phyloP scores from a whole-genome alignment of 305 asterid species.

The Fraxinus platypoda region DNA sequence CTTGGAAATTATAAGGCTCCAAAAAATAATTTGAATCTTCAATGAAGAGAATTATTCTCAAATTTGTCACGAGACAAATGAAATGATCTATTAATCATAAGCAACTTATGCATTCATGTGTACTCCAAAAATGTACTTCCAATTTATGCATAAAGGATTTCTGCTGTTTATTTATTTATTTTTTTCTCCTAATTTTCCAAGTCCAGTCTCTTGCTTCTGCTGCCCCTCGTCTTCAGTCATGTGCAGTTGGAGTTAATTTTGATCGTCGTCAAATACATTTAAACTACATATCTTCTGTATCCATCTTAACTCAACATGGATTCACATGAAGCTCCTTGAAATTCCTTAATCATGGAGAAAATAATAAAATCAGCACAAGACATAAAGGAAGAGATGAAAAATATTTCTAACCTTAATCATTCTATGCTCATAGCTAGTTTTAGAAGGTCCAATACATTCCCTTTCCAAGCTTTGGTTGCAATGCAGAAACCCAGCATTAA shows the following conservation, averaged over 20 bases:
- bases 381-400: background rate
- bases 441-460: conserved; percentile 94
- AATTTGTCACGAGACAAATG: background rate
- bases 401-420: conserved; percentile 71
- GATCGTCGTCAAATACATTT: background rate
- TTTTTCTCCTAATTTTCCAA: background rate
- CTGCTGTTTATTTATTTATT: background rate
- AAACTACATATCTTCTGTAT: background rate
- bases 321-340: background rate
- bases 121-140: background rate
- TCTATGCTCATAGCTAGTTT: conserved; percentile 75
- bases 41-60: background rate
- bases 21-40: background rate
- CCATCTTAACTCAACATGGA: background rate
- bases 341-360: background rate
- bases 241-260: background rate
- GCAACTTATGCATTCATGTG: background rate
- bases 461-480: conserved; percentile 88
- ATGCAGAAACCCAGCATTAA: conserved; percentile 90
- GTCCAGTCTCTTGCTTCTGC: background rate
- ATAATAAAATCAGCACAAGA: background rate
- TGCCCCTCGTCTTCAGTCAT: background rate
- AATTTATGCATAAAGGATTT: background rate
- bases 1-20: background rate
- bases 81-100: background rate